A percentile compares a stretch with the other conserved stretches of the same genome.
These are phyloP conservation scores for Eucalyptus pumila DNA, from an alignment of 345 rosid genomes.

Conservation along the genomic window DNA sequence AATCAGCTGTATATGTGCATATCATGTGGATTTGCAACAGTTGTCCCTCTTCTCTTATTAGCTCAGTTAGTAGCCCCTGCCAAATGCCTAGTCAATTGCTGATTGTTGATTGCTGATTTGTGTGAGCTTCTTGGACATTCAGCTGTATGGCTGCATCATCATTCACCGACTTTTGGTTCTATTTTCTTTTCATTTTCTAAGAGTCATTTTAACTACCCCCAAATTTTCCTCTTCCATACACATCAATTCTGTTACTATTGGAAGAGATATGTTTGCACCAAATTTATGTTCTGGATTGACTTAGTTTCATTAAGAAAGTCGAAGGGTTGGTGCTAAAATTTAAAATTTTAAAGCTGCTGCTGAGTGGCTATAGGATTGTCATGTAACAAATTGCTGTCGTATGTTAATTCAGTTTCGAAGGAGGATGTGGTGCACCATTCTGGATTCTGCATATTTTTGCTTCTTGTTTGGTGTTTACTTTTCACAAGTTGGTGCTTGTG, in stretches of 20 bases:
- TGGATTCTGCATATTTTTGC: not conserved
- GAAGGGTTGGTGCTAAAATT: not conserved
- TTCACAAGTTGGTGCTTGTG: not conserved
- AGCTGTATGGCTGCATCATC: not conserved
- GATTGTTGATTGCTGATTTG: not conserved
- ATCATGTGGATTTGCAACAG: not conserved
- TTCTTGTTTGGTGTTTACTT: not conserved
- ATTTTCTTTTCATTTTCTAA: not conserved
- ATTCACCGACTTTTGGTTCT: not conserved
- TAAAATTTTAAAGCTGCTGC: not conserved
- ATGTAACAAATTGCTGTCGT: not conserved
- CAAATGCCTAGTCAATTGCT: not conserved
- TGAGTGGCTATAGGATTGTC: not conserved
- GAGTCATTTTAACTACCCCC: not conserved
- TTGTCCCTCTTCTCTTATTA: not conserved
- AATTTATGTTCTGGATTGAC: not conserved
- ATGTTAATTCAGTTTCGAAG: not conserved
- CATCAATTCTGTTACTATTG: not conserved
- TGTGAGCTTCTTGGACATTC: not conserved
- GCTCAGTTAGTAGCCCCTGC: not conserved
- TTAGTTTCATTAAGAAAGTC: not conserved
- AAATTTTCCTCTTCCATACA: not conserved
- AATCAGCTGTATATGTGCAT: not conserved
- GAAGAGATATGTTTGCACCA: not conserved
- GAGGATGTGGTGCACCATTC: not conserved